Evolutionary conservation across 352 stramenopile genomes (phyloP).

Genomic region (Phytophthora chlamydospora): DNA sequence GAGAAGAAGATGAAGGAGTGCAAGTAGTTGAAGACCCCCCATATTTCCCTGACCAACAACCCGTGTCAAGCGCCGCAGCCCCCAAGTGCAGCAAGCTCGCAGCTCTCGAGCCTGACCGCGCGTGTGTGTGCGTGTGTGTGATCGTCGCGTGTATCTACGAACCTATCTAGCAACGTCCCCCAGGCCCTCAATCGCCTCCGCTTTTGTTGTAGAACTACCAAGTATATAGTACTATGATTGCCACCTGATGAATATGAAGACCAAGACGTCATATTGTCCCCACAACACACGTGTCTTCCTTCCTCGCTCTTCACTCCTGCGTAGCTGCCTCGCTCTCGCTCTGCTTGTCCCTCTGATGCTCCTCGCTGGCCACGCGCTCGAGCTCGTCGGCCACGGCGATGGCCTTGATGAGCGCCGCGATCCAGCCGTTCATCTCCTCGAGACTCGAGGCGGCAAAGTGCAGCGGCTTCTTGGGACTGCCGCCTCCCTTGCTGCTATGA

Average conservation of each 20-base stretch:
- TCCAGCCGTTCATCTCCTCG: slow-evolving; percentile 78
- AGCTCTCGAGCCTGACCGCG: background rate
- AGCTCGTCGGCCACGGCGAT: slow-evolving; percentile 66
- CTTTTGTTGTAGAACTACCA: slow-evolving; percentile 61
- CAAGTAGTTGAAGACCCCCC: slow-evolving; percentile 34
- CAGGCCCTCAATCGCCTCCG: slow-evolving; percentile 16
- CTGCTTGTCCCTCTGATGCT: slow-evolving; percentile 12
- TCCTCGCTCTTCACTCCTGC: slow-evolving; percentile 1
- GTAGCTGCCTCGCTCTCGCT: slow-evolving; percentile 5
- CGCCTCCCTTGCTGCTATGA: slow-evolving; percentile 40
- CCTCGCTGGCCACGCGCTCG: slow-evolving; percentile 33
- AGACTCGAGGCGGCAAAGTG: slow-evolving; percentile 63
- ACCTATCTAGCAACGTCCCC: slow-evolving; percentile 22
- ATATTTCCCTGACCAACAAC: slow-evolving; percentile 9
- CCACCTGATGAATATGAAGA: slow-evolving; percentile 41
- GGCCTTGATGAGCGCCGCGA: slow-evolving; percentile 61
- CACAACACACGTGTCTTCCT: slow-evolving; percentile 2
- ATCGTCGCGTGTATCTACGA: slow-evolving; percentile 41
- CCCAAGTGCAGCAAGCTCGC: slow-evolving; percentile 12
- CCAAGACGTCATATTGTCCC: slow-evolving; percentile 34
- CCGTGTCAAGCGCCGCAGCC: slow-evolving; percentile 16
- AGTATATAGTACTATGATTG: slow-evolving; percentile 53
- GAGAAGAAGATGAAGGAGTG: slow-evolving; percentile 39
- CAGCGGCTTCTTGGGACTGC: slow-evolving; percentile 55
- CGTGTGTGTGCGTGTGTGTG: slow-evolving; percentile 24